Percentiles rank a stretch among this genome's conserved stretches.
Conservation (phyloP, 768 basidiomycete genomes). For the Pulveroboletus sp. region DNA sequence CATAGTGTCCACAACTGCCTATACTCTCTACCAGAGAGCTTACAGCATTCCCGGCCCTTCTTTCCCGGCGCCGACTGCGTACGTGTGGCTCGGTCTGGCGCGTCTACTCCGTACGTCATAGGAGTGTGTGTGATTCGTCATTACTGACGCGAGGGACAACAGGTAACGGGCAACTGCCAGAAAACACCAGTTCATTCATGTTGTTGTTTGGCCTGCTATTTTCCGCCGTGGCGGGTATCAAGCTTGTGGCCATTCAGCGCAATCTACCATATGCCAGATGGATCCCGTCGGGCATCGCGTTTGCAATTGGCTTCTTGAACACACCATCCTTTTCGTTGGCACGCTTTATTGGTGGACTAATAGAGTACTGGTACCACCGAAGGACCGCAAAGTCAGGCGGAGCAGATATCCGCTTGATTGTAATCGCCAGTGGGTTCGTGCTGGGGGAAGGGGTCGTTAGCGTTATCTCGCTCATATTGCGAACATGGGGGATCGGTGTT, state of each 20-base stretch:
- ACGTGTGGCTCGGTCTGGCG: conserved; percentile 85
- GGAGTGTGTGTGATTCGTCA: background rate
- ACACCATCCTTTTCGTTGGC: conserved; percentile 94
- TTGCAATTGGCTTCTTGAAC: conserved; percentile 94
- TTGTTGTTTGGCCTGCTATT: conserved; percentile 70
- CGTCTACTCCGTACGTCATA: conserved; percentile 63
- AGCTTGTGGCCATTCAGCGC: conserved; percentile 53
- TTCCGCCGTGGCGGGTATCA: conserved; percentile 60
- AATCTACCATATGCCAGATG: conserved; percentile 60
- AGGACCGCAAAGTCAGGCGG: conserved; percentile 45
- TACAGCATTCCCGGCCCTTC: conserved; percentile 90
- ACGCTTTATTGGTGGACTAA: conserved; percentile 80
- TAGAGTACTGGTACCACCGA: conserved; percentile 70
- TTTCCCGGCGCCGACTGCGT: conserved; percentile 95
- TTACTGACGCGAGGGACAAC: conserved; percentile 16
- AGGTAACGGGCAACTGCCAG: conserved; percentile 84
- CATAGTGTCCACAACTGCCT: conserved; percentile 84
- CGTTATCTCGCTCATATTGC: conserved; percentile 71
- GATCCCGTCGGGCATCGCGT: conserved; percentile 92
- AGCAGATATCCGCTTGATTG: conserved; percentile 71
- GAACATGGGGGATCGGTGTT: conserved; percentile 70
- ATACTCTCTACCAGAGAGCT: conserved; percentile 79
- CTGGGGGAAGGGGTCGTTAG: conserved; percentile 92
- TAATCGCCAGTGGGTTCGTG: conserved; percentile 93
- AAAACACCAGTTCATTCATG: conserved; percentile 78